Evolutionary conservation across 2,329 filamentous ascomycete species (phyloP), one percentile per base, ranked within the genome.

Genomic region (Leptodontidium sp.): DNA sequence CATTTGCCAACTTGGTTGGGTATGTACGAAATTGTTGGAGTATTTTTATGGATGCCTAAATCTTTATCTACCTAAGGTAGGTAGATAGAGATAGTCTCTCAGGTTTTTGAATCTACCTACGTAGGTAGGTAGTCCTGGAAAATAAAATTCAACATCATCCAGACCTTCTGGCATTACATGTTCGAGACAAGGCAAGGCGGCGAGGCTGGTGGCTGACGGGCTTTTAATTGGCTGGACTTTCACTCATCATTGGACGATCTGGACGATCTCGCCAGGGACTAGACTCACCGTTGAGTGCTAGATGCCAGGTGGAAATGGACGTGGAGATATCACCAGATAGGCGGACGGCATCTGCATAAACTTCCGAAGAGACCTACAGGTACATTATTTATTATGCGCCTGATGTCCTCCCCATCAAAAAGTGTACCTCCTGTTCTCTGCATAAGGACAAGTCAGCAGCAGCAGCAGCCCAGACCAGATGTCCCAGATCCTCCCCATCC

Each of bases 171-270:
- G 24, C 57, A 45, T 17, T 59, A 24, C 12, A 50, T 50, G 59
- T 47, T 47, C n/a, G 17, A 49, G 59, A 50, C 43, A 14, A 62
- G 26, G 59, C 57, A 66, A 67, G 59, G 66, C 64, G 59, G 66
- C 64, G 66, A 66, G 68, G 68, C 68, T 68, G 58, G 53, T 66
- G 68, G 61, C 61, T 67, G 40, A 57, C 53, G 50, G 67, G 38
- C 4, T 55, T 14, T 24, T 65, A 61, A 47, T 66, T 66, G 17
- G 59, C 47, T 61, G 43, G 45, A 35, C 29, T 32, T 32, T 29
- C n/a, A 29, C 11, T 6, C 49, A 4, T 32, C 29, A 59, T 21
- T 35, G 47, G 35, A 26, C n/a, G 29, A 24, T 50, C 35, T n/a
- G 35, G 55, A 58, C n/a, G 35, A 40, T 24, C 55, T 58, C 55